A percentile compares a stretch with the other conserved stretches of the same genome.
phyloP scores from a whole-genome alignment of 371 early-diverging fungal species.

The Mycotypha africana region DNA sequence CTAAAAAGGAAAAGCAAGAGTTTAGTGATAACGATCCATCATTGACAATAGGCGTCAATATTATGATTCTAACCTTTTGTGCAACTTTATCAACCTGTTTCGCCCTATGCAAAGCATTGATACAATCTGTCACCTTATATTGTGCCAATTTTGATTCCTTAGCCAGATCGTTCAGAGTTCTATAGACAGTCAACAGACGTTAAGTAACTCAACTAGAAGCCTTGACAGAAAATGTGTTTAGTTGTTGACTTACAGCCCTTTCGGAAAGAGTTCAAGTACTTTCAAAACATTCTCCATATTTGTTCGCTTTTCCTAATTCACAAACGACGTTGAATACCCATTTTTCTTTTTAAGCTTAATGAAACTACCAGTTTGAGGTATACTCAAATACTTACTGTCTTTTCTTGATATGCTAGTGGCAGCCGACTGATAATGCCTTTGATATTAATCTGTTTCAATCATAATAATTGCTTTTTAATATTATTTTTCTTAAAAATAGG shows the following conservation, averaged over 20 bases:
- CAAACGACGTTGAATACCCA: not conserved
- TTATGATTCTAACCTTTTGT: too few species aligned
- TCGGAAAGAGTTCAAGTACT: not conserved
- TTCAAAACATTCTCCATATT: conserved; percentile 4
- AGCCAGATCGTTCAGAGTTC: conserved; percentile 12
- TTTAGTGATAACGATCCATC: too few species aligned
- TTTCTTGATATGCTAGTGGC: conserved; percentile 11
- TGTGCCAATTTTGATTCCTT: conserved; percentile 6
- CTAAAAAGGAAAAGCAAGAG: too few species aligned
- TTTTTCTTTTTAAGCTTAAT: too few species aligned
- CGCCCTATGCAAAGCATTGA: conserved; percentile 13
- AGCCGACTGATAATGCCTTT: not conserved
- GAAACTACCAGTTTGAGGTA: not conserved
- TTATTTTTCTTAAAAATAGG: too few species aligned
- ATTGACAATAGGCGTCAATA: too few species aligned
- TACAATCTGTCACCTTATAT: conserved; percentile 12
- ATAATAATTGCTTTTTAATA: too few species aligned
- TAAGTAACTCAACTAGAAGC: not conserved
- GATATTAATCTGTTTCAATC: too few species aligned
- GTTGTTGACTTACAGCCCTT: conserved; percentile 11
- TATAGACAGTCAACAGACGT: not conserved
- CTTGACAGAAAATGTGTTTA: too few species aligned
- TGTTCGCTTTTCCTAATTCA: not conserved
- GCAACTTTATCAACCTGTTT: too few species aligned
- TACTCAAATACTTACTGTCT: conserved; percentile 14